Conservation (phyloP, 169 alveolate genomes). For the Eimeria acervulina region DNA sequence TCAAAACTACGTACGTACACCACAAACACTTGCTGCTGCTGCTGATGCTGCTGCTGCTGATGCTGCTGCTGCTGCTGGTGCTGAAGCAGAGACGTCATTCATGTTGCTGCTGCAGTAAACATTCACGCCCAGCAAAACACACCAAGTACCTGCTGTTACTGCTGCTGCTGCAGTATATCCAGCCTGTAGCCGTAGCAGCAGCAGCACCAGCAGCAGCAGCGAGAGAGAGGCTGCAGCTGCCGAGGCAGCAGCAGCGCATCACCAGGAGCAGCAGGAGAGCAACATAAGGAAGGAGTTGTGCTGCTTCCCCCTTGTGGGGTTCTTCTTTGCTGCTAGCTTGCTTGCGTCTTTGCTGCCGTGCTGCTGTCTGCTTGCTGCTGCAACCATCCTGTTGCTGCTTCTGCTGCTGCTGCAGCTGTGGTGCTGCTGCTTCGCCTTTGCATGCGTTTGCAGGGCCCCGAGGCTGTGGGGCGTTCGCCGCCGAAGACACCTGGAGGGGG, state of each 20-base stretch:
- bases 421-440: not conserved
- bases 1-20: slow-evolving; percentile 42
- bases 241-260: not conserved
- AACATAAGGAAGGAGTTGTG: not conserved
- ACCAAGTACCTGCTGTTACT: not conserved
- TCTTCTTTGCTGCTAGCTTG: not conserved
- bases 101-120: not conserved
- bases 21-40: not conserved
- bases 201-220: too few species aligned
- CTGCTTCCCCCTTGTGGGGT: not conserved
- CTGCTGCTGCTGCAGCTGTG: not conserved
- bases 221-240: too few species aligned
- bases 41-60: not conserved
- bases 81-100: not conserved
- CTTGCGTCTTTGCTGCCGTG: too few species aligned
- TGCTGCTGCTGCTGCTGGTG: not conserved
- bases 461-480: not conserved
- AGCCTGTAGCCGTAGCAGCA: too few species aligned
- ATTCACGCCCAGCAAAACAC: not conserved
- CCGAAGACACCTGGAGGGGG: not conserved
- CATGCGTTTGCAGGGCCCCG: not conserved
- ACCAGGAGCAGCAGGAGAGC: slow-evolving; percentile 1
- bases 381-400: not conserved
- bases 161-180: too few species aligned
- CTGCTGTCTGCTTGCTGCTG: not conserved